Evolutionary conservation across 1,284 basidiomycete genomes (phyloP).

Genomic region (Somion occarium): DNA sequence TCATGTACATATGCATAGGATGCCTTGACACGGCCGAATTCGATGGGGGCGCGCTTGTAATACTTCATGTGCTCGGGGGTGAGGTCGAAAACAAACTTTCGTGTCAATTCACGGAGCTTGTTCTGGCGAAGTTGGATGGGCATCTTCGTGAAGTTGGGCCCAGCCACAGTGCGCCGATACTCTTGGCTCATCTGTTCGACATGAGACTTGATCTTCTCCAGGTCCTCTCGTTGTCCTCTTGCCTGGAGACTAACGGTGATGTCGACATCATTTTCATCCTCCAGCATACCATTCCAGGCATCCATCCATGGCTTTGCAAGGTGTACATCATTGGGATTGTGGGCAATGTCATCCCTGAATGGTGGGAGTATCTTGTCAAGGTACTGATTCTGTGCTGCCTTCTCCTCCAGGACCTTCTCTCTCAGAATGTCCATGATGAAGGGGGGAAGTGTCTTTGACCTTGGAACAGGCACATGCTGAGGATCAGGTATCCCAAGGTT

Average conservation of each 20-base stretch:
- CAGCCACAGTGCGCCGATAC: constrained; percentile 8
- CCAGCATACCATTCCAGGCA: constrained; percentile 21
- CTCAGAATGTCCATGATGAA: constrained; percentile 47
- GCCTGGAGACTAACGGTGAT: background rate
- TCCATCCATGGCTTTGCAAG: constrained; percentile 35
- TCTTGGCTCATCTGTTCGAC: constrained; percentile 24
- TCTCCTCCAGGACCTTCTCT: constrained; percentile 19
- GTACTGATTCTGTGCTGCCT: constrained; percentile 22
- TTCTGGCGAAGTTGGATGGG: constrained; percentile 45
- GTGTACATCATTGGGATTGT: constrained; percentile 33
- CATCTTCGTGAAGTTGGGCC: constrained; percentile 32
- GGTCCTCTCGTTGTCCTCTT: constrained; percentile 18
- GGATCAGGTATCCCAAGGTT: background rate
- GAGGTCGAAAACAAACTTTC: constrained; percentile 30
- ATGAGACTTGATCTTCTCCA: constrained; percentile 24
- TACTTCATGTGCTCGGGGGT: constrained; percentile 6
- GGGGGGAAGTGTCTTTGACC: too few relatives aligned
- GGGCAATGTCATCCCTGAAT: background rate
- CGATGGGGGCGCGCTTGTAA: constrained; percentile 19
- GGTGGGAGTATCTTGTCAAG: constrained; percentile 15
- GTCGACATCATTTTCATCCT: constrained; percentile 6
- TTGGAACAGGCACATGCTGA: too few relatives aligned
- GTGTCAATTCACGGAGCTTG: constrained; percentile 37
- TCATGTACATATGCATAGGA: constrained; percentile 44
- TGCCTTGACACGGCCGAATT: constrained; percentile 37